Evolutionary conservation across 345 rosid genomes (phyloP), one percentile per base, ranked within the genome.

Genomic region (Lepidium sativum): DNA sequence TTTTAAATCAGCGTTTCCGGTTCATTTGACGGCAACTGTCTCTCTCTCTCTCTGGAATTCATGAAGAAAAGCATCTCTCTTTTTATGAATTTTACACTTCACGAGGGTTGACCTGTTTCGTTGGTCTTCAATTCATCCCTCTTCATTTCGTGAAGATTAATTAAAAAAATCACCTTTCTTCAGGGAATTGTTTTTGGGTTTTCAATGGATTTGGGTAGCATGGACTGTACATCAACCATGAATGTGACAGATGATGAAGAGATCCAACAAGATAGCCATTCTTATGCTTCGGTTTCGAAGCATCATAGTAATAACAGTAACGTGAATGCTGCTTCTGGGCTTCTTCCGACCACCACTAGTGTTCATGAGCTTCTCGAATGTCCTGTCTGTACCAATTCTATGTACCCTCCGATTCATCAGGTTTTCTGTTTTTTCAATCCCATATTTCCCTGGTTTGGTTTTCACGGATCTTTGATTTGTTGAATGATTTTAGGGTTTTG

Each of bases 361-460:
- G 98, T 92, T 64, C 98, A 89, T 51, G 98, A 92, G 80, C 84
- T 92, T 73, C 90, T 91, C 42, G 98, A 91, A 77, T 91, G 98
- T 71, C 98, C 98, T 39, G 98, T 88, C 50, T 91, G 96, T 48
- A 91, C 98, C 77, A 91, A 86, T 78, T 91, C 95, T 21, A 91
- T 91, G 98, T 91, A 88, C 77, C 98, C 98, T 70, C 98, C 98
- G 0, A 92, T 92, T 65, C 94, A 92, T 72, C 98, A 89, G 98
- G 98, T 88, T 51, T 51, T 51, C 59, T 63, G 41, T 37, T 42
- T 32, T 23, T n/a, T 17, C 25, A 25, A n/a, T 69, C 35, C 5
- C 25, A 4, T 40, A 20, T 10, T 42, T 5, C 8, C 8, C 53
- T 67, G 41, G 27, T 8, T 53, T 34, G 6, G 2, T 17, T 48